Evolutionary conservation across 331 rosid genomes (phyloP).

Genomic region (Ulmus americana): DNA sequence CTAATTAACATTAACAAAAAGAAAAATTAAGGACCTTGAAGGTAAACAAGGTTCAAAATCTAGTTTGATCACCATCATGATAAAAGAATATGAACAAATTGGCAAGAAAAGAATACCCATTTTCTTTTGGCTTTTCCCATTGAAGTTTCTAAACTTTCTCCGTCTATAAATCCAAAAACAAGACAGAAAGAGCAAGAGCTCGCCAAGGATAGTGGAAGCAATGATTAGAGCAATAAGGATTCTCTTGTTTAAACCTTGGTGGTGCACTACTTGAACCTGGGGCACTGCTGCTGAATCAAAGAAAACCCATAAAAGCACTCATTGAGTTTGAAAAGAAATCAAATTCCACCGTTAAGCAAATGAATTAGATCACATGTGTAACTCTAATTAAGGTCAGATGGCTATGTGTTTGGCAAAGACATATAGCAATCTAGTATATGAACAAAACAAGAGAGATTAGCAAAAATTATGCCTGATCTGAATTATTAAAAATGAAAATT

Average conservation of each 20-base stretch:
- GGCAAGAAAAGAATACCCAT: conserved; percentile 37
- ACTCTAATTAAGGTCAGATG: too few relatives aligned
- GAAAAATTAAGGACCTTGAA: conserved; percentile 1
- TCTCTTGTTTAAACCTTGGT: conserved; percentile 57
- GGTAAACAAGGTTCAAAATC: conserved; percentile 8
- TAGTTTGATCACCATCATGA: not conserved
- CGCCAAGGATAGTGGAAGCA: conserved; percentile 65
- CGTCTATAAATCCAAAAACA: conserved; percentile 52
- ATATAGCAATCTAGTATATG: too few relatives aligned
- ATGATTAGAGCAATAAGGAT: conserved; percentile 58
- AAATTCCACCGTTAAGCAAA: not conserved
- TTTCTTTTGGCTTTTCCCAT: conserved; percentile 34
- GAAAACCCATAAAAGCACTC: conserved; percentile 3
- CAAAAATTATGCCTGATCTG: not conserved
- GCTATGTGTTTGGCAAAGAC: too few relatives aligned
- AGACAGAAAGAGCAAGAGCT: conserved; percentile 43
- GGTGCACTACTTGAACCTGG: conserved; percentile 50
- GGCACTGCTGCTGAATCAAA: conserved; percentile 39
- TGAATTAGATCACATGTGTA: not conserved
- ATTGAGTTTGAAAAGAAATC: conserved; percentile 6
- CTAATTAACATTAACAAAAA: conserved; percentile 20
- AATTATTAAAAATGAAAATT: not conserved
- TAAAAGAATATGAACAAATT: not conserved
- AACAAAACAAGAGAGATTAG: too few relatives aligned
- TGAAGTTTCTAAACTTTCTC: conserved; percentile 25